These are phyloP conservation scores for Plasmodium cynomolgi DNA, from an alignment of 169 alveolate species.

Conservation along the genomic window DNA sequence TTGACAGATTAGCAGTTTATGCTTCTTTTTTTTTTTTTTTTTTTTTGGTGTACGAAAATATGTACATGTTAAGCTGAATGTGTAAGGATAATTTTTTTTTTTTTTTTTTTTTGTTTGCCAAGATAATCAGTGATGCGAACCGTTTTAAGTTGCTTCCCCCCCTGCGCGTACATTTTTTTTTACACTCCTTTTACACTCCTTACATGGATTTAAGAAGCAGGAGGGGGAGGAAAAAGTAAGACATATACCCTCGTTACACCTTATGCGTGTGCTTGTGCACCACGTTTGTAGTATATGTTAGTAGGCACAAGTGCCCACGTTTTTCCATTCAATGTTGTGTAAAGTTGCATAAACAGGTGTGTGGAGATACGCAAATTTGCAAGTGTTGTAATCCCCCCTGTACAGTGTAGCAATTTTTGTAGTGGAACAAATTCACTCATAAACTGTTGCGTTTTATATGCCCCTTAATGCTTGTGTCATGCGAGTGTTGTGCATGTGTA, in stretches of 20 bases:
- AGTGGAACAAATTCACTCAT: background rate
- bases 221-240: background rate
- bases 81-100: background rate
- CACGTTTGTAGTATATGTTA: background rate
- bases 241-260: background rate
- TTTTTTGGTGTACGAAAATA: conserved; percentile 4
- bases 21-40: background rate
- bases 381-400: background rate
- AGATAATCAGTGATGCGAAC: background rate
- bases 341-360: background rate
- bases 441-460: background rate
- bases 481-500: background rate
- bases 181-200: background rate
- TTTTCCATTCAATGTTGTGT: background rate
- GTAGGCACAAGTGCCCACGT: background rate
- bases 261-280: background rate
- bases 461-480: background rate
- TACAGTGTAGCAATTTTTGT: background rate
- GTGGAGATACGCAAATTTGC: background rate
- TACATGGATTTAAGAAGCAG: background rate
- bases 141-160: background rate
- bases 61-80: background rate
- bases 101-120: background rate
- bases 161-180: background rate
- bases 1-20: background rate